Conservation (phyloP, 345 rosid species). For the Sonneratia caseolaris region DNA sequence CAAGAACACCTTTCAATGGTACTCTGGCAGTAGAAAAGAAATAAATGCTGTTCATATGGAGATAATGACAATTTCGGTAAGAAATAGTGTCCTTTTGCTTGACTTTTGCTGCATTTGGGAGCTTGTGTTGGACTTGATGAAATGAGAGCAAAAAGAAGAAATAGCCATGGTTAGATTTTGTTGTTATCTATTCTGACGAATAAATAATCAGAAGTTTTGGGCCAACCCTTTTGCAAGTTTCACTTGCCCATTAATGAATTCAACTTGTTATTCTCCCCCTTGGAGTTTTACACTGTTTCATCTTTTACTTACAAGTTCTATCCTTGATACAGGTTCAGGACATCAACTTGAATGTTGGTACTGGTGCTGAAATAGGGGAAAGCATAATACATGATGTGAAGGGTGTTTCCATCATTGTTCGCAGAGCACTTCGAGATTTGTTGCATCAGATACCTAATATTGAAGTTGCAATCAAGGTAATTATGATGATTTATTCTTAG, state of each 20-base stretch:
- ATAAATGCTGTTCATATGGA: conserved; percentile 80
- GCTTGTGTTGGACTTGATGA: not conserved
- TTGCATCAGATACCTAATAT: conserved; percentile 69
- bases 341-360: conserved; percentile 86
- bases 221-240: not conserved
- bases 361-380: conserved; percentile 68
- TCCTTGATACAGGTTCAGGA: conserved; percentile 52
- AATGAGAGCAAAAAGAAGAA: not conserved
- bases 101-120: too few relatives aligned
- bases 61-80: conserved; percentile 68
- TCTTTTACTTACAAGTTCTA: not conserved
- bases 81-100: conserved; percentile 10
- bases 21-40: conserved; percentile 62
- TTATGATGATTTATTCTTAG: conserved; percentile 12
- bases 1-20: conserved; percentile 76
- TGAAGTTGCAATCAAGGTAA: conserved; percentile 68
- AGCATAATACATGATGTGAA: conserved; percentile 85
- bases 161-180: not conserved
- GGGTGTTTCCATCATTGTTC: conserved; percentile 75
- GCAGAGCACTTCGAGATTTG: conserved; percentile 83
- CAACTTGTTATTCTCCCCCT: not conserved
- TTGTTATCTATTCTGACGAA: not conserved
- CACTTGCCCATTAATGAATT: not conserved
- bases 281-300: not conserved
- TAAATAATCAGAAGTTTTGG: not conserved